Evolutionary conservation across 805 yeast genomes (phyloP).

Genomic region (Wickerhamomyces silvicola): DNA sequence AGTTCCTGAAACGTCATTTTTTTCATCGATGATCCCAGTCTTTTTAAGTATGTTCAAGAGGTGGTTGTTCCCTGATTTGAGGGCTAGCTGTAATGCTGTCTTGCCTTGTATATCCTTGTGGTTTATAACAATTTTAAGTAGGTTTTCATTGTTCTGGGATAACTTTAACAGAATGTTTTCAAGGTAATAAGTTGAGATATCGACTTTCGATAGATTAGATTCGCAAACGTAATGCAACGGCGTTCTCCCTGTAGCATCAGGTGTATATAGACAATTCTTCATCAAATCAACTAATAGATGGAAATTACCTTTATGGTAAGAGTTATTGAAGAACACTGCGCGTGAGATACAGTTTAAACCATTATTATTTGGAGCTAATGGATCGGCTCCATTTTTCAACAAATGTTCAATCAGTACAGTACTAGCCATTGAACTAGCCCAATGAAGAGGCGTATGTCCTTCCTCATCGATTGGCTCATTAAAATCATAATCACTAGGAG

Average conservation of each 20-base stretch:
- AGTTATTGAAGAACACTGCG: constrained; percentile 63
- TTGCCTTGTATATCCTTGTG: constrained; percentile 81
- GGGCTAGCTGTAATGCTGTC: constrained; percentile 78
- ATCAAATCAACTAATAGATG: constrained; percentile 51
- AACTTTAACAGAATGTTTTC: constrained; percentile 40
- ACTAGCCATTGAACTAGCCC: constrained; percentile 82
- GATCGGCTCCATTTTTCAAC: constrained; percentile 56
- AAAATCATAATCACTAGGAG: constrained; percentile 59
- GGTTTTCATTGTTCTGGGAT: constrained; percentile 30
- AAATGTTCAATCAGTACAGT: constrained; percentile 51
- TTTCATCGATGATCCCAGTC: no score
- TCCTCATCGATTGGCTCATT: constrained; percentile 70
- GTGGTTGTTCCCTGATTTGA: constrained; percentile 43
- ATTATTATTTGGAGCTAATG: constrained; percentile 40
- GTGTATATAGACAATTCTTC: constrained; percentile 60
- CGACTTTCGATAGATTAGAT: constrained; percentile 40
- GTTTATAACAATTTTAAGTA: constrained; percentile 55
- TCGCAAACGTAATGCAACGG: constrained; percentile 67
- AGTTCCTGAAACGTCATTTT: background rate
- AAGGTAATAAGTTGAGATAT: constrained; percentile 51
- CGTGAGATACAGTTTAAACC: constrained; percentile 72
- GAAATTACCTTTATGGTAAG: constrained; percentile 58
- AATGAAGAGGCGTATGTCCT: constrained; percentile 76
- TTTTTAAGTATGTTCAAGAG: constrained; percentile 36
- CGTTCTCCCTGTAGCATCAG: constrained; percentile 66